phyloP scores from a whole-genome alignment of 371 early-diverging fungal species.

The Haplosporangium sp. region DNA sequence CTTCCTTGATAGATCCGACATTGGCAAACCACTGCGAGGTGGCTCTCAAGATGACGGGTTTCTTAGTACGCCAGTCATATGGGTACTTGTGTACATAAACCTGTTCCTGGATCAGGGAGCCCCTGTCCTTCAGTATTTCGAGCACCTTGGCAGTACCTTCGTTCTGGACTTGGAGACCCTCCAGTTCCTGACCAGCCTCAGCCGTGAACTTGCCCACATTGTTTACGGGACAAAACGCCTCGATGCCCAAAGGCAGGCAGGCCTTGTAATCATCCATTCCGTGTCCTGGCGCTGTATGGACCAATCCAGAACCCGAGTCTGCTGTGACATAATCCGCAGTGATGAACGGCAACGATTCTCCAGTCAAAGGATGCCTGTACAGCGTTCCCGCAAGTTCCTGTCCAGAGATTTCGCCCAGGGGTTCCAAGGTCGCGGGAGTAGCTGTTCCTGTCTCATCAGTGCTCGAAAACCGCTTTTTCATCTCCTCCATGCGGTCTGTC shows the following conservation, averaged over 20 bases:
- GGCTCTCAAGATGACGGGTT: slow-evolving; percentile 86
- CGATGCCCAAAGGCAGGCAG: slow-evolving; percentile 71
- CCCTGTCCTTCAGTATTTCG: slow-evolving; percentile 9
- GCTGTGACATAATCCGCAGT: slow-evolving; percentile 83
- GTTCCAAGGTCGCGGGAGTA: slow-evolving; percentile 15
- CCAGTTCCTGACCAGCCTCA: slow-evolving; percentile 71
- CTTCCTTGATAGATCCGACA: slow-evolving; percentile 67
- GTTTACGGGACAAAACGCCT: slow-evolving; percentile 77
- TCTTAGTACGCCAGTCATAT: slow-evolving; percentile 93
- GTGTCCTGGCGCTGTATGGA: slow-evolving; percentile 96
- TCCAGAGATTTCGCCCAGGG: slow-evolving; percentile 59
- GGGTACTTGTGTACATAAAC: slow-evolving; percentile 88
- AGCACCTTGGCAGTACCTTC: slow-evolving; percentile 65
- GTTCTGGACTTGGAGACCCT: slow-evolving; percentile 71
- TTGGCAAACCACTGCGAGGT: slow-evolving; percentile 94
- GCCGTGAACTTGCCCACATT: slow-evolving; percentile 83
- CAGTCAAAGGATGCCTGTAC: slow-evolving; percentile 80
- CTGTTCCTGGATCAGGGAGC: slow-evolving; percentile 64
- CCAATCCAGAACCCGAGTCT: slow-evolving; percentile 84
- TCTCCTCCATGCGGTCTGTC: slow-evolving; percentile 58
- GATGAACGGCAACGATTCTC: slow-evolving; percentile 62
- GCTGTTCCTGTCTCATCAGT: background rate
- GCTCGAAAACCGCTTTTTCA: slow-evolving; percentile 34
- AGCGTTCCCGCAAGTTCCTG: slow-evolving; percentile 68
- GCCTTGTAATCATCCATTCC: slow-evolving; percentile 95